Base-by-base conservation (phyloP, 176 grass and related monocot species). In the Lolium multiflorum region DNA sequence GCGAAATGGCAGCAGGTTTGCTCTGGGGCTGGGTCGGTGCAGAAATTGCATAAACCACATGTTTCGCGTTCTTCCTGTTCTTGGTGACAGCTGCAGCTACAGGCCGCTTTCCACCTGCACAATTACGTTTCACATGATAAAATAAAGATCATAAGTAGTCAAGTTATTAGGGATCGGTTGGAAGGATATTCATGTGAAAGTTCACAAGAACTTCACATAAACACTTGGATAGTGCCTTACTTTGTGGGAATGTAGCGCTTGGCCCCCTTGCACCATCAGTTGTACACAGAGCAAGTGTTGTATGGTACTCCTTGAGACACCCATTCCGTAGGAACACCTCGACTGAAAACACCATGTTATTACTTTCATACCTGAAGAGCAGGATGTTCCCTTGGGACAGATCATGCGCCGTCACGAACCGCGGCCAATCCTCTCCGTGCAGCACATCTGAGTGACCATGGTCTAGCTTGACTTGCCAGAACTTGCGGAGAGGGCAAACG, bases 351-450 rank as follows among this genome's bases (percentile, higher is more conserved):
- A 61, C 15, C 77, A 86, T 76, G 60, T 89, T 77, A 20, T 89
- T 77, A 20, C 49, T 77, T 61, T 81, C 83, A 61, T 89, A 85
- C 39, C 77, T 41, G 88, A 90, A 86, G 20, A 82, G 5, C 15
- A 90, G 88, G 51, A 77, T 59, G 71, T 9, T 86, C 25, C 78
- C 78, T 82, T 85, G 7, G 0, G 83, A 76, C 3, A 89, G 70
- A 77, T 44, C 26, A 9, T 90, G 88, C 15, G 78, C 70, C 4
- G 4, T 43, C 41, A 86, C 50, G 76, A 89, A 86, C 51, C 0
- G 59, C 20, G 6, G 6, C 83, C 88, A 90, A 5, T 24, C 78
- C 1, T 86, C 83, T 21, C 71, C 83, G 7, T 51, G 72, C 18
- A 90, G 83, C 77, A 82, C 2, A 1, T 78, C 77, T 0, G 51